Evolutionary conservation across 768 basidiomycete genomes (phyloP).

Genomic region (Suillus alpinus): DNA sequence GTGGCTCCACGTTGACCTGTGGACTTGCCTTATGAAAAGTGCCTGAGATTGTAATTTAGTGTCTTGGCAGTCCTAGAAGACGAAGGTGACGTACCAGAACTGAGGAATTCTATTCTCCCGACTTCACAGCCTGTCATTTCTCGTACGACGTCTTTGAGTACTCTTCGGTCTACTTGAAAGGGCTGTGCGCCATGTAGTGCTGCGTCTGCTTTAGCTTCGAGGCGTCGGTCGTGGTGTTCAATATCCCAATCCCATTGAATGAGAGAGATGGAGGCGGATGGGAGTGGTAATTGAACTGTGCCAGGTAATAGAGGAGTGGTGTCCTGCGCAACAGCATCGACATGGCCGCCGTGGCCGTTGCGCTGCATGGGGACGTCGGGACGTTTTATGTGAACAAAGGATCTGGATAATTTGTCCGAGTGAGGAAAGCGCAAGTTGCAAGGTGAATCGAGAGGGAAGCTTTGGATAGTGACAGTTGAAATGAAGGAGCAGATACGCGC

Average conservation of each 20-base stretch:
- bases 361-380: slow-evolving; percentile 1
- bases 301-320: slow-evolving; percentile 13
- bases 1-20: neutral
- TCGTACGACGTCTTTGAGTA: slow-evolving; percentile 74
- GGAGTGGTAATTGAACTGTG: slow-evolving; percentile 16
- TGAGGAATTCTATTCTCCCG: slow-evolving; percentile 69
- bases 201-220: slow-evolving; percentile 62
- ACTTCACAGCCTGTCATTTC: slow-evolving; percentile 68
- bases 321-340: slow-evolving; percentile 4
- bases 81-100: slow-evolving; percentile 53
- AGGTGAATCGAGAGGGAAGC: neutral
- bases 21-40: slow-evolving; percentile 77
- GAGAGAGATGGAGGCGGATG: slow-evolving; percentile 9
- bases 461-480: neutral
- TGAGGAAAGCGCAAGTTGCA: neutral
- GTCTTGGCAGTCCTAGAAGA: slow-evolving; percentile 14
- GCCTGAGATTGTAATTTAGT: slow-evolving; percentile 39
- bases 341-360: slow-evolving; percentile 4
- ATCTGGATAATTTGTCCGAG: neutral
- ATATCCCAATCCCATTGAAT: slow-evolving; percentile 70
- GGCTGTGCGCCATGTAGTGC: slow-evolving; percentile 59
- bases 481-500: slow-evolving; percentile 4
- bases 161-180: slow-evolving; percentile 72
- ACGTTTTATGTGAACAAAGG: neutral
- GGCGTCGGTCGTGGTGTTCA: slow-evolving; percentile 68